Evolutionary conservation across 441 rosid genomes (phyloP), one percentile per base, ranked within the genome.

Genomic region (Isatis lusitanica): DNA sequence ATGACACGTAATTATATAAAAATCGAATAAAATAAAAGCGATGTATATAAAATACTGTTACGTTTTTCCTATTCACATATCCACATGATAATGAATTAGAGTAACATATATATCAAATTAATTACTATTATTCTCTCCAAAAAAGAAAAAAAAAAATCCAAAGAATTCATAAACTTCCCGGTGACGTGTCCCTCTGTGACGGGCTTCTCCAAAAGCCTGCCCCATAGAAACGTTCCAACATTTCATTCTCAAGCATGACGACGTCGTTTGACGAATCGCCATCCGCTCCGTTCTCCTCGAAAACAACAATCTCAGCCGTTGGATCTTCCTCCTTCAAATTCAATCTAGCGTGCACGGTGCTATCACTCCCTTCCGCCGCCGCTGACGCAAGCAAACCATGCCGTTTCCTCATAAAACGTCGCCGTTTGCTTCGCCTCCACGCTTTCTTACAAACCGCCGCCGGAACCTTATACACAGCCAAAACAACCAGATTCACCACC

Each of bases 151-250:
- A 31, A 12, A 13, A 33, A 56, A 13, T 4, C 17, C 24, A 60
- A 52, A 72, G 10, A 2, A 42, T 31, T 68, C 31, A 67, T 3
- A 66, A 4, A 12, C 51, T 43, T 50, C 43, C 70, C 0, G 59
- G 43, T 78, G 72, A 74, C 60, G 74, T 70, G 66, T 79, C 85
- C 58, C 74, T 82, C 30, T 80, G 85, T 18, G 94, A 87, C 0
- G 89, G 84, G 74, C 91, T 88, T 74, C 97, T 85, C 94, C 96
- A 90, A 64, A 92, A 92, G 18, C 97, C 97, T 56, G 90, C 69
- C 5, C 80, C 84, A 64, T 66, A 73, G 56, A 92, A 90, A 62
- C 68, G 88, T 59, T 79, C 89, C 92, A 91, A 87, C 88, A 85
- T 88, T 66, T 86, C 90, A 71, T 74, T 82, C 16, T 89, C 92